These are phyloP conservation scores for Nephelium lappaceum DNA, from an alignment of 345 rosid genomes.

Conservation along the genomic window DNA sequence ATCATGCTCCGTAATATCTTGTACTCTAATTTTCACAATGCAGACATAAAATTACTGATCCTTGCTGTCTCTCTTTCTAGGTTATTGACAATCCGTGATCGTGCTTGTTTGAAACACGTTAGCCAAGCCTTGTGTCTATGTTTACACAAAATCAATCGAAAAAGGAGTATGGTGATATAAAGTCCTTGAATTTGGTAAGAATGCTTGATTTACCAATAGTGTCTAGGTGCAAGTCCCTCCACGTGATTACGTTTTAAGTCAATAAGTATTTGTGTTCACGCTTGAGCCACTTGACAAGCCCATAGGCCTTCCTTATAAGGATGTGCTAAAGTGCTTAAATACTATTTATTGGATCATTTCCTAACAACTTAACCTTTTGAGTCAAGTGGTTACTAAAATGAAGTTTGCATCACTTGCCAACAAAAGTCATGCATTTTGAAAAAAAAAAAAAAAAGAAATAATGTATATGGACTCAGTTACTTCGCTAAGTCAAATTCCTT, in stretches of 20 bases:
- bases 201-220: background rate
- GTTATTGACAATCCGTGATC: background rate
- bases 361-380: too few species aligned
- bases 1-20: background rate
- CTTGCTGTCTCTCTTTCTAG: background rate
- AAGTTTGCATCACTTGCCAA: background rate
- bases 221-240: background rate
- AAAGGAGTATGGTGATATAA: background rate
- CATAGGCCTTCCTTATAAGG: too few species aligned
- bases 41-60: background rate
- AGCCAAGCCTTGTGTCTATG: background rate
- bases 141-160: background rate
- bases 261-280: background rate
- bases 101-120: background rate
- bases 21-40: conserved; percentile 1
- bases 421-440: background rate
- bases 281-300: background rate
- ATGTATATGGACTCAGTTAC: background rate
- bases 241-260: background rate
- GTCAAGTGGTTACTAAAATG: background rate
- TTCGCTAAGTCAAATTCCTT: background rate
- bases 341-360: too few species aligned
- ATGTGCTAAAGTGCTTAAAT: too few species aligned
- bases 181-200: background rate
- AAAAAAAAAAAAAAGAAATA: background rate